Conservation (phyloP, 805 yeast genomes). For the Candida ulmi region DNA sequence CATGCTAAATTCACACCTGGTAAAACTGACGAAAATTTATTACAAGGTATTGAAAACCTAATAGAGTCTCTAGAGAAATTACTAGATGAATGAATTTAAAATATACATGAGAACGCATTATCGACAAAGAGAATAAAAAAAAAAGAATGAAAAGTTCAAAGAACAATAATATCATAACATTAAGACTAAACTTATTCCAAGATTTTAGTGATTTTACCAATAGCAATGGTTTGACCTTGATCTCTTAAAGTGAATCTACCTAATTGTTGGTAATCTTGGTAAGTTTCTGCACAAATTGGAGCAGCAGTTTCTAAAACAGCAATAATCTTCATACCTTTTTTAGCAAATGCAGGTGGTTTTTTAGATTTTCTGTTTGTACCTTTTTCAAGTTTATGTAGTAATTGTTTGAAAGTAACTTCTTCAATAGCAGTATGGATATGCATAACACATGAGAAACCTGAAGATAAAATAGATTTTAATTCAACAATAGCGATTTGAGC, state of each 20-base stretch:
- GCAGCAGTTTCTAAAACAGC: slow-evolving; percentile 82
- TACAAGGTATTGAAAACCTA: slow-evolving; percentile 65
- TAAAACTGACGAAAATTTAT: slow-evolving; percentile 64
- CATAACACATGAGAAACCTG: slow-evolving; percentile 98
- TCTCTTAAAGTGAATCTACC: slow-evolving; percentile 98
- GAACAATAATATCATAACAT: not conserved
- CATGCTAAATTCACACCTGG: slow-evolving; percentile 67
- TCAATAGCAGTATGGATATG: slow-evolving; percentile 98
- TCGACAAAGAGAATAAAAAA: too few relatives aligned
- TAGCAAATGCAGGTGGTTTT: slow-evolving; percentile 97
- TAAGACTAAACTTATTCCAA: slow-evolving; percentile 37
- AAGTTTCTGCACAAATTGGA: slow-evolving; percentile 92
- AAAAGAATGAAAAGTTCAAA: too few relatives aligned
- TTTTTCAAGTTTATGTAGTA: slow-evolving; percentile 90
- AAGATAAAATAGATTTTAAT: slow-evolving; percentile 86
- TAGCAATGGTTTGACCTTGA: slow-evolving; percentile 97
- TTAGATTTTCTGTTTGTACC: slow-evolving; percentile 95
- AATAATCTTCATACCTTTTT: slow-evolving; percentile 97
- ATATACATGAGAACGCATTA: too few relatives aligned
- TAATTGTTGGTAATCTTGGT: slow-evolving; percentile 86
- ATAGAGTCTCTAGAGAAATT: slow-evolving; percentile 34
- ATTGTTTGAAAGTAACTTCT: slow-evolving; percentile 77
- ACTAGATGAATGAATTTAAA: slow-evolving; percentile 1
- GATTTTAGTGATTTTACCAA: slow-evolving; percentile 93
- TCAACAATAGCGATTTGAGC: slow-evolving; percentile 98